These are phyloP conservation scores for Xylariaceae sp. DNA, from an alignment of 2,329 filamentous ascomycete species.

Conservation along the genomic window DNA sequence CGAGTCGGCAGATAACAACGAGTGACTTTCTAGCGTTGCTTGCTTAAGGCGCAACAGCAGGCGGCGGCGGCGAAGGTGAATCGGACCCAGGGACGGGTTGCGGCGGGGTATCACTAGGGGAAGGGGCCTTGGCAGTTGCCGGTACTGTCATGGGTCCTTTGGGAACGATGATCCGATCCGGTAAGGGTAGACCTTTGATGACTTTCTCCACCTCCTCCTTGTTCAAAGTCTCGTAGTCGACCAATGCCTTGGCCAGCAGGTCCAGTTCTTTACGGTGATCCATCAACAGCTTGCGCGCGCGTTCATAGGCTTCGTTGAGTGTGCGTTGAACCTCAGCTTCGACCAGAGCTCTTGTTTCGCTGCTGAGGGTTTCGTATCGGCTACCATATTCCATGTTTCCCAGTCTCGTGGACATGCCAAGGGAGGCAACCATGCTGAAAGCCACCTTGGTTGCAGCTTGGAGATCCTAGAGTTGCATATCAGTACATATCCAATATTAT, in stretches of 20 bases:
- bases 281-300: conserved; percentile 65
- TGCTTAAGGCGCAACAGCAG: conserved; percentile 20
- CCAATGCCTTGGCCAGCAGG: conserved; percentile 76
- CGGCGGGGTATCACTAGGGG: conserved; percentile 19
- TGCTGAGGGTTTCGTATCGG: conserved; percentile 76
- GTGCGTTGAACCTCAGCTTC: conserved; percentile 83
- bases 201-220: conserved; percentile 88
- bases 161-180: conserved; percentile 59
- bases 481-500: conserved; percentile 25
- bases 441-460: conserved; percentile 74
- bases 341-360: conserved; percentile 79
- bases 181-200: conserved; percentile 76
- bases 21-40: neutral
- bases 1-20: neutral
- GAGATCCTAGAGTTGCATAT: conserved; percentile 59
- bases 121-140: conserved; percentile 29
- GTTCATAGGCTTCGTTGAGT: conserved; percentile 73
- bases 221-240: conserved; percentile 90
- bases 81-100: conserved; percentile 19
- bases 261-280: conserved; percentile 81
- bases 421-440: conserved; percentile 80
- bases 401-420: conserved; percentile 82
- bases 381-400: conserved; percentile 85
- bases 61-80: conserved; percentile 27
- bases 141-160: conserved; percentile 64